These are phyloP conservation scores for Tillandsia leiboldiana DNA, from an alignment of 176 grass and related monocot species.

Conservation along the genomic window DNA sequence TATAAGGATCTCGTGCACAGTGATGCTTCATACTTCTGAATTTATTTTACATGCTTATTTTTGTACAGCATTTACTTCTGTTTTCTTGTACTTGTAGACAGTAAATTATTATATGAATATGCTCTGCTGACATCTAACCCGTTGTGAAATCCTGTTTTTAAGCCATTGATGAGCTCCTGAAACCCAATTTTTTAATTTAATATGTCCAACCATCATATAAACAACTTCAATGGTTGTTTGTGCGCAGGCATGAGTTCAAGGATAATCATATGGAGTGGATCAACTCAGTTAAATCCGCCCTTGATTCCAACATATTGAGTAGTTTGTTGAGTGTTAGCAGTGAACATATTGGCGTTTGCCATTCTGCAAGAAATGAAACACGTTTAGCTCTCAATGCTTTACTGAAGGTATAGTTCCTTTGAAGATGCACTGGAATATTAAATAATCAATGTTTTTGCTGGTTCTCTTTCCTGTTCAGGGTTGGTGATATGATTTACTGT, in stretches of 20 bases:
- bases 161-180: not conserved
- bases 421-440: not conserved
- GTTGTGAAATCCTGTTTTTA: not conserved
- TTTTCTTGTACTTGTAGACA: too few relatives aligned
- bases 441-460: not conserved
- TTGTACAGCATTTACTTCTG: too few relatives aligned
- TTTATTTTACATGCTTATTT: too few relatives aligned
- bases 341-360: slow-evolving; percentile 30
- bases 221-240: slow-evolving; percentile 18
- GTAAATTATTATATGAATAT: too few relatives aligned
- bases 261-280: slow-evolving; percentile 85
- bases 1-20: too few relatives aligned
- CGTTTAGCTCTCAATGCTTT: slow-evolving; percentile 53
- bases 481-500: not conserved
- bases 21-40: too few relatives aligned
- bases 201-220: slow-evolving; percentile 18
- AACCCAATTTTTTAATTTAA: not conserved
- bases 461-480: not conserved
- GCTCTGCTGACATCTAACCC: too few relatives aligned
- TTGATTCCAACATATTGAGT: slow-evolving; percentile 56
- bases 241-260: slow-evolving; percentile 76
- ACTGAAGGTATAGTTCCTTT: slow-evolving; percentile 52
- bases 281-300: slow-evolving; percentile 44
- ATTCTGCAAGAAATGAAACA: slow-evolving; percentile 54
- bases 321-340: slow-evolving; percentile 35